Evolutionary conservation across 2,329 filamentous ascomycete species (phyloP).

Genomic region (Sporothrix brunneoviolacea): DNA sequence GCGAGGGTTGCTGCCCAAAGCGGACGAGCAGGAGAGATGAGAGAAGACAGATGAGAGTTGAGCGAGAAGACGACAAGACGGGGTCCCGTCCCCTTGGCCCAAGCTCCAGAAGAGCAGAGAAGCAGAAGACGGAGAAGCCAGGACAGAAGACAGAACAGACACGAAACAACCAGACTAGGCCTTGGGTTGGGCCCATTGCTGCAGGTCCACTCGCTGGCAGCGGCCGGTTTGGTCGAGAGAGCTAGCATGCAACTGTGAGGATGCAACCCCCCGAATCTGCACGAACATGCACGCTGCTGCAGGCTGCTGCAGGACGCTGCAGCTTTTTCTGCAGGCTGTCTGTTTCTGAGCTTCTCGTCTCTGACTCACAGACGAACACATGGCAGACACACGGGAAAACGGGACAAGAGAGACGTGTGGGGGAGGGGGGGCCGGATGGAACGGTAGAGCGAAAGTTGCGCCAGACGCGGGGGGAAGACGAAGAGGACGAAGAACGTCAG

Average conservation of each 20-base stretch:
- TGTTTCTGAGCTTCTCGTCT: conserved; percentile 1
- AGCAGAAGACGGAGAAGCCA: not conserved
- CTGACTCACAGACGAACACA: conserved; percentile 12
- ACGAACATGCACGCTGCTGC: not conserved
- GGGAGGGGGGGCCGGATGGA: not conserved
- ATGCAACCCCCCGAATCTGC: not conserved
- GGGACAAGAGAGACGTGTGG: not conserved
- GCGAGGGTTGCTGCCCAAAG: conserved; percentile 7
- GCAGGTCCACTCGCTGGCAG: conserved; percentile 17
- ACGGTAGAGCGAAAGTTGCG: not conserved
- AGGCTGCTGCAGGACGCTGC: not conserved
- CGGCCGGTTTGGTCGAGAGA: not conserved
- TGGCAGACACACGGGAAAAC: not conserved
- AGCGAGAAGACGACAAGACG: too few species aligned
- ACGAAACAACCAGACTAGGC: not conserved
- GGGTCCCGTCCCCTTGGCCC: too few species aligned
- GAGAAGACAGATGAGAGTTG: not conserved
- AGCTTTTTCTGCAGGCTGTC: not conserved
- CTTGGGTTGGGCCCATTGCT: conserved; percentile 9
- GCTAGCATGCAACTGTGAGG: not conserved
- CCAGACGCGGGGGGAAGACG: not conserved
- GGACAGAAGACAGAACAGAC: not conserved
- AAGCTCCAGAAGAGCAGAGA: not conserved
- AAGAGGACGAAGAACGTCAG: not conserved
- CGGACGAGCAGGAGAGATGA: not conserved